Evolutionary conservation across 2,329 filamentous ascomycete genomes (phyloP), one percentile per base, ranked within the genome.

Genomic region (Geosmithia flava): DNA sequence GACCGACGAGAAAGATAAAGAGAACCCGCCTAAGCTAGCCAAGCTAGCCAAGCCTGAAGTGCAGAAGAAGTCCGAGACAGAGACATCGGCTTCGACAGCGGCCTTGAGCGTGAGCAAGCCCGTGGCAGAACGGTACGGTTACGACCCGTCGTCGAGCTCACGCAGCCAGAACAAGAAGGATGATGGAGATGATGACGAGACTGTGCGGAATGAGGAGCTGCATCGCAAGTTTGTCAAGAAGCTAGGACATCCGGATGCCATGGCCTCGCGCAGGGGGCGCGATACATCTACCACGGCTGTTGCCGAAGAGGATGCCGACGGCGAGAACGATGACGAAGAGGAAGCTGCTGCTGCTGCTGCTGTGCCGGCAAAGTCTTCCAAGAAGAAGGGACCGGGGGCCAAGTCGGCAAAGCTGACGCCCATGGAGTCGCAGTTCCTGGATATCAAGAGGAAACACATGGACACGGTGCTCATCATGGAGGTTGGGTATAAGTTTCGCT

Each of bases 401-500:
- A 82, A 80, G 62, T 72, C 75, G 2, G 75, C 75, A 48, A 96
- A 96, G 62, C 76, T 98, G 51, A 98, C 93, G 0, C 93, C 93
- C 0, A 85, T 98, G 81, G 90, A 97, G 63, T 78, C 85, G 41
- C 93, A 97, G 58, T 85, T 95, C 50, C 74, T 98, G 6, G 90
- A 95, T 17, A 95, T 98, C 64, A 98, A 98, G 68, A 76, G 81
- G 51, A 87, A 91, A 56, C 83, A 97, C 61, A 76, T 88, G 69
- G 93, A 97, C 60, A 93, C 91, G 0, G 58, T 98, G 19, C 73
- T 98, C 48, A 85, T 97, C 13, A 82, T 97, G 47, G 91, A 98
- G 62, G 93, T 97, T 8, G 93, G 93, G 46, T 98, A 98, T 69
- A 98, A 98, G 62, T 98, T 95, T 67, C 83, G 86, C 33, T 95